Evolutionary conservation across 371 early-diverging fungal genomes (phyloP).

Genomic region (Mucor plumbeus): DNA sequence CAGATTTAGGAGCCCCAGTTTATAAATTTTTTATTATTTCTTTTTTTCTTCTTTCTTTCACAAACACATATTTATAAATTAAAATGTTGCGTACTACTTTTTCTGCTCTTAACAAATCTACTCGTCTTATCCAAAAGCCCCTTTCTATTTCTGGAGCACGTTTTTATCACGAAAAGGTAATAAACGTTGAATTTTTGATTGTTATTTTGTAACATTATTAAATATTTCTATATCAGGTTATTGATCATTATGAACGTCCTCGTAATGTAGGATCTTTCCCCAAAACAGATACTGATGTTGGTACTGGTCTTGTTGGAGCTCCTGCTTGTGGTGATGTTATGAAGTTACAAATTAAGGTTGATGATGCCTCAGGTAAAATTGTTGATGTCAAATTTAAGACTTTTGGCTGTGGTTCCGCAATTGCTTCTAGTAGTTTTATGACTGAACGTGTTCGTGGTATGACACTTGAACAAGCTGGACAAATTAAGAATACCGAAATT

Average conservation of each 20-base stretch:
- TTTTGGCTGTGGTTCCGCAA: conserved; percentile 99
- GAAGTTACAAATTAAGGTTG: conserved; percentile 98
- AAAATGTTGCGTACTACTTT: conserved; percentile 41
- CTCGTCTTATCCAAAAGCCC: conserved; percentile 36
- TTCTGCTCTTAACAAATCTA: conserved; percentile 24
- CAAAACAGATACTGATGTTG: conserved; percentile 86
- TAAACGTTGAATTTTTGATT: background rate
- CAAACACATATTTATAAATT: background rate
- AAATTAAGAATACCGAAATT: conserved; percentile 97
- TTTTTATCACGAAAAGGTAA: conserved; percentile 75
- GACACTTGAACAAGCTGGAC: conserved; percentile 87
- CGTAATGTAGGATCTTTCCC: conserved; percentile 97
- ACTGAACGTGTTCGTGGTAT: conserved; percentile 96
- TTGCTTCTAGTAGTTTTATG: conserved; percentile 94
- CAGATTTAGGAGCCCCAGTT: conserved; percentile 23
- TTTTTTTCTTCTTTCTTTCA: conserved; percentile 7
- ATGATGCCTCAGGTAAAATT: conserved; percentile 88
- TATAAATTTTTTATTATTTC: conserved; percentile 30
- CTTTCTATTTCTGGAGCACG: conserved; percentile 50
- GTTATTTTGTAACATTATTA: background rate
- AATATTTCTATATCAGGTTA: conserved; percentile 56
- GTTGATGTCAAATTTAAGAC: conserved; percentile 99
- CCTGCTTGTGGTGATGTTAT: conserved; percentile 99
- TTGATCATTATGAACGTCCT: conserved; percentile 96
- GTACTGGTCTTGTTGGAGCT: conserved; percentile 99